Base-by-base conservation (phyloP, 2,329 filamentous ascomycete species). In the Aureobasidium sp. region DNA sequence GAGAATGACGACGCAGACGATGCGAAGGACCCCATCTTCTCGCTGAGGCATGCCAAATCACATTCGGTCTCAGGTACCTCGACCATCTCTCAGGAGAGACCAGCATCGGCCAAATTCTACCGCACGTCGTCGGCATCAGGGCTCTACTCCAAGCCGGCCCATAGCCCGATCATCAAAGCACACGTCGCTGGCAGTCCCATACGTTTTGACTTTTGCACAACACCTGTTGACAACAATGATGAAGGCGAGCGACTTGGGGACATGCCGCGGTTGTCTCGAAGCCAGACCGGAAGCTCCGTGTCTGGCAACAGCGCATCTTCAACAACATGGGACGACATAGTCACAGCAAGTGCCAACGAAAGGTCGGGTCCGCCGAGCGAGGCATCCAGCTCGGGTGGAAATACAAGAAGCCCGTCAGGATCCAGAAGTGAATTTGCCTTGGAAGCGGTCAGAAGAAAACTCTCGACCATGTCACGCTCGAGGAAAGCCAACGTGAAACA, bases 81-180 rank as follows among this genome's bases (percentile, higher is more conserved):
- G 47, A 31, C 63, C 64, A 7, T 41, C 2, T 11, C 31, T 41
- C 49, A 48, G 20, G 60, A 55, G 27, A 29, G 27, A 12, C 15
- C 37, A 12, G 17, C 51, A 36, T 67, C n/a, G 42, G 41, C 31
- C 62, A 65, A 8, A 62, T 67, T 47, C 65, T 66, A 31, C 64
- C 66, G 39, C 47, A 49, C 36, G 39, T 52, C 57, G 7, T 52
- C 48, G 48, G 34, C 27, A 7, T 53, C 22, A 37, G 58, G 17
- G 52, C 36, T 41, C 44, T 60, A 49, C 27, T 60, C 57, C 57
- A 60, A 60, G 17, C 44, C 45, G 5, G 57, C 57, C 27, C 34
- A 41, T 12, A 60, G 36, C 17, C 36, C 57, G 5, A 45, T 60
- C 25, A 34, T 60, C 45, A 60, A 41, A 31, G 45, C 57, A 14